Percentiles rank a stretch among this genome's conserved stretches.
Conservation (phyloP, 352 stramenopile species). For the Globisporangium splendens region DNA sequence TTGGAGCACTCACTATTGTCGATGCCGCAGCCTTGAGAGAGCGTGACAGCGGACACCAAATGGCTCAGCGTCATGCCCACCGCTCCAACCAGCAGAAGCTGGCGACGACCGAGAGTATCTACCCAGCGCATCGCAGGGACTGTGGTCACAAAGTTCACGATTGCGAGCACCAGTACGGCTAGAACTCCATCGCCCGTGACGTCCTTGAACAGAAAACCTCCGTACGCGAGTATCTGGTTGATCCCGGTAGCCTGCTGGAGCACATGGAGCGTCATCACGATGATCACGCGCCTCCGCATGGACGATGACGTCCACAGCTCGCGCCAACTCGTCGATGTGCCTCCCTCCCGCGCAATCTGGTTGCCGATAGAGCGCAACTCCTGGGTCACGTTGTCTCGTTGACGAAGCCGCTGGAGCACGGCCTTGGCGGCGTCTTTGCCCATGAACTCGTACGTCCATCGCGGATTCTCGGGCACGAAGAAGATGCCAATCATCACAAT, state of each 20-base stretch:
- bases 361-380: constrained; percentile 33
- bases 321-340: constrained; percentile 5
- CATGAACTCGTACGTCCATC: constrained; percentile 28
- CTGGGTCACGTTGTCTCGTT: constrained; percentile 22
- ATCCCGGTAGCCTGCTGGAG: constrained; percentile 32
- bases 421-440: constrained; percentile 19
- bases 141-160: constrained; percentile 29
- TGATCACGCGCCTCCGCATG: constrained; percentile 20
- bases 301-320: constrained; percentile 24
- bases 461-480: constrained; percentile 29
- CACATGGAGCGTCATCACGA: constrained; percentile 24
- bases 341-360: constrained; percentile 21
- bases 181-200: constrained; percentile 4
- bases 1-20: constrained; percentile 16
- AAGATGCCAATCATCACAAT: constrained; percentile 31
- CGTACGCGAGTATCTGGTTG: constrained; percentile 31
- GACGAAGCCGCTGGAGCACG: constrained; percentile 22
- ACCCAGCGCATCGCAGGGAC: constrained; percentile 31
- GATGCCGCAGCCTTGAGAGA: constrained; percentile 22
- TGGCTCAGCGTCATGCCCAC: constrained; percentile 25
- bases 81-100: constrained; percentile 24
- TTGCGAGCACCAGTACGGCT: constrained; percentile 22
- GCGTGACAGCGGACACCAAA: constrained; percentile 24
- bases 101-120: constrained; percentile 26
- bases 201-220: constrained; percentile 29